phyloP scores from a whole-genome alignment of 345 rosid species.

The Euphorbia pulcherrima region DNA sequence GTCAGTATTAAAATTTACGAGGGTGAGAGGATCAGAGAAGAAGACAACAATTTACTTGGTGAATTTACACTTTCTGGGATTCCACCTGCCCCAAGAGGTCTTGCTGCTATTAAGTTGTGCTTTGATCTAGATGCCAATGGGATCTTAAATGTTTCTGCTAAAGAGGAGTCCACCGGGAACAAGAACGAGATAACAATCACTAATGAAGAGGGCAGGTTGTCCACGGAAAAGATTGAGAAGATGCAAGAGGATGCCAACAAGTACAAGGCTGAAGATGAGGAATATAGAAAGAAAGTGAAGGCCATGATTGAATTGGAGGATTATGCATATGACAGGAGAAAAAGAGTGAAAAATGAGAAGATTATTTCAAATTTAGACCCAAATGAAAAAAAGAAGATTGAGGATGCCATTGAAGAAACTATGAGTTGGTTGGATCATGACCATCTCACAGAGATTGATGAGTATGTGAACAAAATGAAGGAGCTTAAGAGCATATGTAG shows the following conservation, averaged over 20 bases:
- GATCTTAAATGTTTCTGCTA: slow-evolving; percentile 27
- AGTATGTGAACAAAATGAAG: not conserved
- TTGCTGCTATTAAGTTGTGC: slow-evolving; percentile 31
- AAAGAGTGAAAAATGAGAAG: slow-evolving; percentile 17
- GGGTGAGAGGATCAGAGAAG: slow-evolving; percentile 33
- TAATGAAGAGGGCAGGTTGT: slow-evolving; percentile 19
- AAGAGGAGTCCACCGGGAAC: slow-evolving; percentile 21
- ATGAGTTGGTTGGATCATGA: slow-evolving; percentile 13
- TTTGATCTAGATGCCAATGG: slow-evolving; percentile 31
- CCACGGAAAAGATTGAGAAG: slow-evolving; percentile 20
- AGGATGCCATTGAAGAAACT: slow-evolving; percentile 20
- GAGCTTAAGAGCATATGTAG: slow-evolving; percentile 27
- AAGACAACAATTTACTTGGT: slow-evolving; percentile 30
- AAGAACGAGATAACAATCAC: slow-evolving; percentile 24
- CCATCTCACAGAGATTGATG: slow-evolving; percentile 9
- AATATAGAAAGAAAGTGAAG: slow-evolving; percentile 16
- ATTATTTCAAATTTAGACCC: slow-evolving; percentile 6
- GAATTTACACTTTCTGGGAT: slow-evolving; percentile 32
- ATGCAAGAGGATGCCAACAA: slow-evolving; percentile 24
- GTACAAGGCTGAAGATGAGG: too few relatives aligned
- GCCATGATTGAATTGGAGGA: slow-evolving; percentile 18
- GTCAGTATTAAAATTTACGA: slow-evolving; percentile 28
- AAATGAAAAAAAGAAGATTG: slow-evolving; percentile 20
- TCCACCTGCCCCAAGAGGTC: slow-evolving; percentile 32
- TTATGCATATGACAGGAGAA: slow-evolving; percentile 20